phyloP scores from a whole-genome alignment of 192 early-diverging fungal species.

The Geranomyces michiganensis region DNA sequence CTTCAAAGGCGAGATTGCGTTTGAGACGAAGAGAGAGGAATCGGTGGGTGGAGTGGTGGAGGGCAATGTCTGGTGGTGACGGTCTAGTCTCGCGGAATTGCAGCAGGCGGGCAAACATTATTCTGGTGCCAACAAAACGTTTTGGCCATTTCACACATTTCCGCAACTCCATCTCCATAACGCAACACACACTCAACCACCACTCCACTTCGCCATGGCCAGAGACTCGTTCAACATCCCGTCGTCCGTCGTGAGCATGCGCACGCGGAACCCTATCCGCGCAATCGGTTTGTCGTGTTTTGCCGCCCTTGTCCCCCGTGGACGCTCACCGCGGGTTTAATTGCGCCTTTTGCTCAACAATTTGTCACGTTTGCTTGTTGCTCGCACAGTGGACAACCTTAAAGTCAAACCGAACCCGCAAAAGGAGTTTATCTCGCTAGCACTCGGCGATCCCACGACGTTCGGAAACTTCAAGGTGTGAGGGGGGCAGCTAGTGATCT shows the following conservation, averaged over 20 bases:
- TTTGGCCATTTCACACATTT: no score
- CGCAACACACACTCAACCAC: no score
- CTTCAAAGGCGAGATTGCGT: neutral
- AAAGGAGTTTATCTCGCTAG: constrained; percentile 66
- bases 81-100: neutral
- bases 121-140: no score
- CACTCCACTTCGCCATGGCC: no score
- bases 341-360: no score
- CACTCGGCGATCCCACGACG: constrained; percentile 81
- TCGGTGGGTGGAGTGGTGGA: neutral
- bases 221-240: constrained; percentile 27
- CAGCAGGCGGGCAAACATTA: neutral
- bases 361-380: neutral
- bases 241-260: constrained; percentile 66
- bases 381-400: constrained; percentile 66
- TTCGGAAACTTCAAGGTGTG: constrained; percentile 84
- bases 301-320: neutral
- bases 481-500: no score
- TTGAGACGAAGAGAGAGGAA: constrained; percentile 2
- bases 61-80: neutral
- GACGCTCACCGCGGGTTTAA: neutral
- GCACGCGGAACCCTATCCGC: constrained; percentile 87
- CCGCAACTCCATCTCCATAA: no score
- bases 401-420: constrained; percentile 64
- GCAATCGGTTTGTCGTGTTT: constrained; percentile 47